Evolutionary conservation across 768 basidiomycete genomes (phyloP).

Genomic region (Boletus edulis): DNA sequence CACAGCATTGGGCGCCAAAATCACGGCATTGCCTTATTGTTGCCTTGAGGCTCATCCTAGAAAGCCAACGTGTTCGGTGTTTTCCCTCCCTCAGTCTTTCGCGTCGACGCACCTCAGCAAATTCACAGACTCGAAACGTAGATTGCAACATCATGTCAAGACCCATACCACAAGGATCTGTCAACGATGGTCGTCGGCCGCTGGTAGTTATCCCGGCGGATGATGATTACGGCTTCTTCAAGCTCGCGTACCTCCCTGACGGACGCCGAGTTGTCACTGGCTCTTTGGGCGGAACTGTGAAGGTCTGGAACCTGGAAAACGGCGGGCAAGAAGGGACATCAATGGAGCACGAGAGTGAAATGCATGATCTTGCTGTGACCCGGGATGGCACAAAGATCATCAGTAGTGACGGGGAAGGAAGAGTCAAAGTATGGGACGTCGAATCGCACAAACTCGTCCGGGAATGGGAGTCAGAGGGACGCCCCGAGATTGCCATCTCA

Average conservation of each 20-base stretch:
- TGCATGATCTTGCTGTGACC: not conserved
- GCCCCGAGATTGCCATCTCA: not conserved
- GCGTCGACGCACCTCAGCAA: too few species aligned
- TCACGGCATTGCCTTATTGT: too few species aligned
- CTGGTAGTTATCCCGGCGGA: too few species aligned
- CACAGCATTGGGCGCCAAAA: too few species aligned
- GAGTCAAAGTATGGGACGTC: not conserved
- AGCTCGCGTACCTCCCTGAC: not conserved
- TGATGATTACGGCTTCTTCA: too few species aligned
- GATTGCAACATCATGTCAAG: too few species aligned
- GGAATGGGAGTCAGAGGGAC: not conserved
- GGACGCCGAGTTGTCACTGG: not conserved
- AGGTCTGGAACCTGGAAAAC: not conserved
- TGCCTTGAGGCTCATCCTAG: too few species aligned
- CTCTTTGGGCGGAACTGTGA: not conserved
- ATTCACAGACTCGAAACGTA: too few species aligned
- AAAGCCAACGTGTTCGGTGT: too few species aligned
- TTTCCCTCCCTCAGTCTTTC: too few species aligned
- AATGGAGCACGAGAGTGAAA: not conserved
- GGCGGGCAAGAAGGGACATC: not conserved
- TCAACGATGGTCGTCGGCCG: too few species aligned
- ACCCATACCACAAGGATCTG: too few species aligned
- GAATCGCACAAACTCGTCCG: not conserved
- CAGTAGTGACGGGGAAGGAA: not conserved
- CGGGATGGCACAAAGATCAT: not conserved